Conservation (phyloP, 441 rosid species). For the Eruca vesicaria region DNA sequence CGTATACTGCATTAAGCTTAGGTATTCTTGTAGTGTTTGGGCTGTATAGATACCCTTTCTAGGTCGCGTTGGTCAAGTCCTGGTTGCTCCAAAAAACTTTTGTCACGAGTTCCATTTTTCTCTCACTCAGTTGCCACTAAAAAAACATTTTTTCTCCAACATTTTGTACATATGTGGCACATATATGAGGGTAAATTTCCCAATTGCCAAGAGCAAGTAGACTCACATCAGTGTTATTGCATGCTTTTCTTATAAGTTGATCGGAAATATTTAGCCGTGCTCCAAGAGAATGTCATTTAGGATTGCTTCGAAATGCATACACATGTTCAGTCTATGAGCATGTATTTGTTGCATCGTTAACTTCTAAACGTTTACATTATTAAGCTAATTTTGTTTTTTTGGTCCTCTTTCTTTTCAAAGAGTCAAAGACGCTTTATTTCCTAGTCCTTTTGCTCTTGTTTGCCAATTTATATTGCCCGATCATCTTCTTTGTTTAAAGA, state of each 20-base stretch:
- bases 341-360: conserved; percentile 4
- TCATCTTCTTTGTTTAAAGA: conserved; percentile 13
- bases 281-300: background rate
- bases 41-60: background rate
- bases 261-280: background rate
- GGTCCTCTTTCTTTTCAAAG: no score
- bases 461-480: background rate
- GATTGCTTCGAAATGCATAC: conserved; percentile 1
- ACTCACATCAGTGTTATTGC: background rate
- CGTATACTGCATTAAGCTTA: background rate
- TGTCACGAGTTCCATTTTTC: background rate
- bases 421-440: background rate
- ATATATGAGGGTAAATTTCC: background rate
- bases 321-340: background rate
- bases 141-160: background rate
- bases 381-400: background rate
- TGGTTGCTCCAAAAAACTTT: background rate
- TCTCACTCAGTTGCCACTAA: background rate
- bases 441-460: background rate
- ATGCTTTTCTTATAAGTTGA: background rate
- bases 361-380: background rate
- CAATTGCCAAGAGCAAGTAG: background rate
- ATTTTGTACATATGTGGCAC: background rate
- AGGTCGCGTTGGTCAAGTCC: background rate
- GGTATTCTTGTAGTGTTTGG: background rate